Evolutionary conservation across 2,329 filamentous ascomycete genomes (phyloP), one percentile per base, ranked within the genome.

Genomic region (Chrysoporthe deuterocubensis): DNA sequence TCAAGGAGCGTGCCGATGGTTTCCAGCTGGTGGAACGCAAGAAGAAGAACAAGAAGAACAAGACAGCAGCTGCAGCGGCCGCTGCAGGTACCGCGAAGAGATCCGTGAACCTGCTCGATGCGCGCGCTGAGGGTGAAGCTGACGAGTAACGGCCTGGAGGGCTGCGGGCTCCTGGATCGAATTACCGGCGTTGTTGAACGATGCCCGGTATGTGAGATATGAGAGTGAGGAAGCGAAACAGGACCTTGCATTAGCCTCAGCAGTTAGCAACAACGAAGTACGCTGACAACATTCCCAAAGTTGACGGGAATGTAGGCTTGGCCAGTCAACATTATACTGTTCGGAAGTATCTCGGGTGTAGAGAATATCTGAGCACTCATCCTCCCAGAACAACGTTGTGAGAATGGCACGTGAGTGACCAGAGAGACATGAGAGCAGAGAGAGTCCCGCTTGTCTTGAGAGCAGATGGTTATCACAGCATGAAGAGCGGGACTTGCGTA

Each of bases 31-130:
- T 48, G 21, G 16, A 6, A 9, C 54, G 54, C 54, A 57, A 57
- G 54, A 52, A 57, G 54, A 52, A 64, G 40, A 44, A 43, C 48
- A 26, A 48, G 26, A 57, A 64, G 21, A 58, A 57, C 62, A 14
- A 58, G 50, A 40, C 62, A 26, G 16, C 40, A n/a, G 52, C 21
- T 16, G 62, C 50, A 3, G 42, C 40, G 6, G 44, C 60, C 11
- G 46, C 61, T 26, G 26, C 37, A 21, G 42, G n/a, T 26, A n/a
- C 16, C 8, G 11, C 11, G 37, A 44, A 16, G 42, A 34, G 58
- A 13, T 46, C 58, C 16, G 18, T 61, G 16, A 34, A 48, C 40
- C 9, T 32, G 40, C 21, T 34, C 21, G 43, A 48, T 14, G 13
- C 42, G 40, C 21, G 18, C 54, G 14, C 3, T 34, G 54, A 57